A percentile compares a stretch with the other conserved stretches of the same genome.
These are phyloP conservation scores for Mycena filopes DNA, from an alignment of 768 basidiomycete genomes.

Conservation along the genomic window DNA sequence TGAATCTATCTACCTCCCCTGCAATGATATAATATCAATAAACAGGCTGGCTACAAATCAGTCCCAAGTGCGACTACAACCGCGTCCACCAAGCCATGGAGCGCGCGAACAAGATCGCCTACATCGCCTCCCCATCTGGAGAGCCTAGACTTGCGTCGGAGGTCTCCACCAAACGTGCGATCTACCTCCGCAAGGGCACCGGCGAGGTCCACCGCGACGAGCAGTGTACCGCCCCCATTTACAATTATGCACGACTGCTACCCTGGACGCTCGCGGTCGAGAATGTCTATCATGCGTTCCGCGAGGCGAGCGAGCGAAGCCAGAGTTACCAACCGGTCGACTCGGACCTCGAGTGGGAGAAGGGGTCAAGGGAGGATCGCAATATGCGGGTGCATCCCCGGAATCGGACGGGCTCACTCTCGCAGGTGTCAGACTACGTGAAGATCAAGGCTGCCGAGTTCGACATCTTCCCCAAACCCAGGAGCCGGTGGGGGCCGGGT, in stretches of 20 bases:
- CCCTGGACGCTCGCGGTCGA: slow-evolving; percentile 44
- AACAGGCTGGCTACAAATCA: slow-evolving; percentile 56
- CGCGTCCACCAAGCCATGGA: slow-evolving; percentile 44
- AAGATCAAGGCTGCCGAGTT: not conserved
- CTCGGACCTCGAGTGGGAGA: slow-evolving; percentile 31
- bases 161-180: slow-evolving; percentile 32
- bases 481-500: slow-evolving; percentile 29
- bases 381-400: slow-evolving; percentile 5
- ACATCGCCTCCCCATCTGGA: slow-evolving; percentile 37
- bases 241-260: slow-evolving; percentile 44
- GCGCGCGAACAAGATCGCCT: slow-evolving; percentile 44
- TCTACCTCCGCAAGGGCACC: slow-evolving; percentile 28
- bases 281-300: slow-evolving; percentile 36
- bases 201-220: slow-evolving; percentile 36
- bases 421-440: slow-evolving; percentile 29
- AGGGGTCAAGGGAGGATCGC: slow-evolving; percentile 26
- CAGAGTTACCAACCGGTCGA: slow-evolving; percentile 35
- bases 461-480: not conserved
- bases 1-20: slow-evolving; percentile 35
- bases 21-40: slow-evolving; percentile 50
- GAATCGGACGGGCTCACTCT: slow-evolving; percentile 25
- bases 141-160: slow-evolving; percentile 22
- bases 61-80: slow-evolving; percentile 51
- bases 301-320: slow-evolving; percentile 34
- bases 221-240: slow-evolving; percentile 40